phyloP scores from a whole-genome alignment of 2,329 filamentous ascomycete species.

The Truncatella angustata region DNA sequence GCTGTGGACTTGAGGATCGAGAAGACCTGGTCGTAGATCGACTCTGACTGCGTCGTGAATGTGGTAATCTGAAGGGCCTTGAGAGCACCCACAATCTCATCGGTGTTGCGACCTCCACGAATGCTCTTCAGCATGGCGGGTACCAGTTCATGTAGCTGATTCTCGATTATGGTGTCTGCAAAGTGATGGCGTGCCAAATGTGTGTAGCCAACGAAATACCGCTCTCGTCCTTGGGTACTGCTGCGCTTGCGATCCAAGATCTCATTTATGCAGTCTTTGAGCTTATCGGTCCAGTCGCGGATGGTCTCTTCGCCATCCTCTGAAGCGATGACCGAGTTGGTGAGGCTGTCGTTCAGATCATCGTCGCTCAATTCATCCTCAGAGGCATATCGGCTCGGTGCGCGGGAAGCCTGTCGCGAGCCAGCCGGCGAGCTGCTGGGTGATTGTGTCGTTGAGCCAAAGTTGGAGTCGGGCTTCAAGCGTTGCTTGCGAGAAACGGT shows the following conservation, averaged over 20 bases:
- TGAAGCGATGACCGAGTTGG: slow-evolving; percentile 51
- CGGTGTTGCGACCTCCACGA: slow-evolving; percentile 64
- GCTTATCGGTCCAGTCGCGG: slow-evolving; percentile 58
- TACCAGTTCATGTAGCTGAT: slow-evolving; percentile 59
- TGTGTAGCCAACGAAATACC: slow-evolving; percentile 59
- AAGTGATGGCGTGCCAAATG: slow-evolving; percentile 68
- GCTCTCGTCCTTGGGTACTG: slow-evolving; percentile 68
- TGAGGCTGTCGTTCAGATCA: slow-evolving; percentile 48
- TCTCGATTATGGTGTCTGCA: slow-evolving; percentile 60
- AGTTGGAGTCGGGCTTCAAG: slow-evolving; percentile 53
- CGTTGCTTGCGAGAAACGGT: slow-evolving; percentile 68
- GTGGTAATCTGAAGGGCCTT: slow-evolving; percentile 71
- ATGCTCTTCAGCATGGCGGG: slow-evolving; percentile 68
- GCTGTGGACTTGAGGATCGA: slow-evolving; percentile 60
- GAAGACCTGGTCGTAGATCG: slow-evolving; percentile 62
- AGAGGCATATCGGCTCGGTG: slow-evolving; percentile 60
- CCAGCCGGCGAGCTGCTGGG: slow-evolving; percentile 53
- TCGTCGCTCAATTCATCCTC: slow-evolving; percentile 62
- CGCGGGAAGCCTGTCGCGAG: slow-evolving; percentile 59
- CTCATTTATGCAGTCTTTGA: slow-evolving; percentile 67
- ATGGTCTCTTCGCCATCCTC: slow-evolving; percentile 62
- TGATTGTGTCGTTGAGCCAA: slow-evolving; percentile 58
- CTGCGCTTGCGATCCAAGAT: slow-evolving; percentile 75
- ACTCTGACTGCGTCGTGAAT: slow-evolving; percentile 63
- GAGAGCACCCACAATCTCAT: slow-evolving; percentile 68